Conservation (phyloP, 225 moss, liverwort and hornwort genomes). For the Sphagnum contortum region DNA sequence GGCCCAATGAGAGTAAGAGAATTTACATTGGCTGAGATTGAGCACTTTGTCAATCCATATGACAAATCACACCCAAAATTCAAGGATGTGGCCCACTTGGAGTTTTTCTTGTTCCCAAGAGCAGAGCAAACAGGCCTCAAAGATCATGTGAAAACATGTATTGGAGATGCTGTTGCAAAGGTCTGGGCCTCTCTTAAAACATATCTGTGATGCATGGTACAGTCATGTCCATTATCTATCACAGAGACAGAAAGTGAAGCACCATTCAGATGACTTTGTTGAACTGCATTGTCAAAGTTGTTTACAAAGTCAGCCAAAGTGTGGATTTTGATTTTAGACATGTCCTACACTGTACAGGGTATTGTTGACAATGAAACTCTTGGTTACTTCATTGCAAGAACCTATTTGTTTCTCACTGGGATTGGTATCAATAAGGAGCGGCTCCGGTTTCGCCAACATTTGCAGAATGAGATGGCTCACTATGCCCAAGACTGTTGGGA, state of each 20-base stretch:
- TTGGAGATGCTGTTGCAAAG: conserved; percentile 71
- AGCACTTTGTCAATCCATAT: conserved; percentile 82
- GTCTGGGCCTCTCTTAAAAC: conserved; percentile 13
- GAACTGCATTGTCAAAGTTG: too few relatives aligned
- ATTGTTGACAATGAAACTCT: conserved; percentile 88
- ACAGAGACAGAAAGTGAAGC: too few relatives aligned
- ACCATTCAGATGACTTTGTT: too few relatives aligned
- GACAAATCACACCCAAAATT: conserved; percentile 86
- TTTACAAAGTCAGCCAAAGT: too few relatives aligned
- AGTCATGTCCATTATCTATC: too few relatives aligned
- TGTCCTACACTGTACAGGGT: conserved; percentile 28
- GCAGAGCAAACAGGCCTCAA: conserved; percentile 43
- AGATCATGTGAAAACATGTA: conserved; percentile 47
- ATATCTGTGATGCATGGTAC: too few relatives aligned
- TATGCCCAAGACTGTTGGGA: conserved; percentile 99
- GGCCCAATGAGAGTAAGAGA: conserved; percentile 81
- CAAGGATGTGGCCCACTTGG: conserved; percentile 52
- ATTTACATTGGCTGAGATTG: conserved; percentile 88
- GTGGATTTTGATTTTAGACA: too few relatives aligned
- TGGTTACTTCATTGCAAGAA: conserved; percentile 90
- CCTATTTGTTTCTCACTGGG: conserved; percentile 75
- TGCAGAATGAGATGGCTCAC: conserved; percentile 93
- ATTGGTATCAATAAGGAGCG: conserved; percentile 76
- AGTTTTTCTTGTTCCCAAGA: conserved; percentile 60
- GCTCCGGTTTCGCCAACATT: conserved; percentile 82